Percentiles rank a stretch among this genome's conserved stretches.
Evolutionary conservation across 805 yeast genomes (phyloP).

Genomic region (Candida pini): DNA sequence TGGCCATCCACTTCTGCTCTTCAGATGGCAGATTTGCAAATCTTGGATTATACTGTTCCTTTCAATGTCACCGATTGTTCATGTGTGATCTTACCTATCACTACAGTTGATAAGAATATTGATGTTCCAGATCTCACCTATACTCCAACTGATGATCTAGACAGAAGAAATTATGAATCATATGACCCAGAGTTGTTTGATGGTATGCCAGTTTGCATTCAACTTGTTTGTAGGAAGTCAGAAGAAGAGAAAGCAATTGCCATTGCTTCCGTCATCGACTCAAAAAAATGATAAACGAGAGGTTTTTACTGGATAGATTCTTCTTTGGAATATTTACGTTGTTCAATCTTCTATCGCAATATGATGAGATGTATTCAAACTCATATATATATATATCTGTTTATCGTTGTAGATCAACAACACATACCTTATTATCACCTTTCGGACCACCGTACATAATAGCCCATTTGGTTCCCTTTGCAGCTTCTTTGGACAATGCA

Average conservation of each 20-base stretch:
- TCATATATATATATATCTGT: too few relatives aligned
- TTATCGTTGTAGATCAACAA: constrained; percentile 59
- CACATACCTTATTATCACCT: constrained; percentile 61
- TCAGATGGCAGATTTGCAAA: constrained; percentile 34
- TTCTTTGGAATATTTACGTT: too few relatives aligned
- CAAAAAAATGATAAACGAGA: too few relatives aligned
- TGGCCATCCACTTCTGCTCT: constrained; percentile 38
- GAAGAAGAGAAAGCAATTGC: constrained; percentile 48
- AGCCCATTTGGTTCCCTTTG: constrained; percentile 70
- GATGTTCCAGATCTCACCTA: constrained; percentile 27
- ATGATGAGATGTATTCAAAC: too few relatives aligned
- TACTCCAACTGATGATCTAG: constrained; percentile 33
- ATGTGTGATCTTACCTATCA: constrained; percentile 48
- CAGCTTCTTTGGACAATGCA: constrained; percentile 66
- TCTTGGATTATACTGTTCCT: constrained; percentile 36
- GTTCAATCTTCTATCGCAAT: too few relatives aligned
- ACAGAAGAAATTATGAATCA: constrained; percentile 37
- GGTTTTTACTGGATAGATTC: too few relatives aligned
- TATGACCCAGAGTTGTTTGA: constrained; percentile 37
- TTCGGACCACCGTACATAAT: constrained; percentile 76
- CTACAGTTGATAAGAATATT: constrained; percentile 41
- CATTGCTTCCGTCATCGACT: constrained; percentile 11
- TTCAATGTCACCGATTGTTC: constrained; percentile 42
- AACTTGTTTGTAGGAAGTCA: constrained; percentile 49
- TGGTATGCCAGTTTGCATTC: constrained; percentile 62